Base-by-base conservation (phyloP, 129 eudicot species). In the Lactuca sativa region DNA sequence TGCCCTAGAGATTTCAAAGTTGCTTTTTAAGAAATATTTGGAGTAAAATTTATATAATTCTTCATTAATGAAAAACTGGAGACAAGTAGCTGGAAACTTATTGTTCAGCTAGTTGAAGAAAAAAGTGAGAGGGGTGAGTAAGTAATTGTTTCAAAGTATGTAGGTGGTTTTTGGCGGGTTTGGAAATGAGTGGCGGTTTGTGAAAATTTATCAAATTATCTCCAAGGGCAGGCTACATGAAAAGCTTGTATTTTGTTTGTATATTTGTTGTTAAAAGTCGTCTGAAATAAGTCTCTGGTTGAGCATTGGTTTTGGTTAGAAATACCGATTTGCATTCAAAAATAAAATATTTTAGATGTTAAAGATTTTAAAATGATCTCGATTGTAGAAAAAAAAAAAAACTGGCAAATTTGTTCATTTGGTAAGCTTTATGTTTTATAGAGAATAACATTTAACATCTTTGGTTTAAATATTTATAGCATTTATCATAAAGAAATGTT, bases 1-100 rank as follows among this genome's bases (percentile, higher is more conserved):
- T 74, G 95, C 95, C 21, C 68, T 86, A 53, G 84, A 83, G 33
- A 83, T 92, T 51, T 84, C 98, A 16, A 77, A 73, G 13, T 76
- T 76, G 9, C 77, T 89, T 15, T 86, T 73, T 69, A 64, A 80
- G 65, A 87, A 91, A 64, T 91, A 91, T 56, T 74, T 90, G 15
- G 70, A 69, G 62, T 76, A 56, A 56, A 64, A 52, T 36, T 72
- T 36, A 32, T 36, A 32, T 34, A 0, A 17, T 56, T n/a, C 15
- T 36, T 44, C 18, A 1, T 44, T 7, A 5, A 47, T 44, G 49
- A 47, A 47, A 47, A 44, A 16, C 31, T 9, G 18, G 65, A 71
- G 14, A 44, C 13, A 52, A 52, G 15, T 53, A 52, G 72, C 32
- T 6, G 31, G 47, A 52, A 67, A 51, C 17, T 9, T 21, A 18